These are phyloP conservation scores for Aquilaria malaccensis DNA, from an alignment of 345 rosid species.

Conservation along the genomic window DNA sequence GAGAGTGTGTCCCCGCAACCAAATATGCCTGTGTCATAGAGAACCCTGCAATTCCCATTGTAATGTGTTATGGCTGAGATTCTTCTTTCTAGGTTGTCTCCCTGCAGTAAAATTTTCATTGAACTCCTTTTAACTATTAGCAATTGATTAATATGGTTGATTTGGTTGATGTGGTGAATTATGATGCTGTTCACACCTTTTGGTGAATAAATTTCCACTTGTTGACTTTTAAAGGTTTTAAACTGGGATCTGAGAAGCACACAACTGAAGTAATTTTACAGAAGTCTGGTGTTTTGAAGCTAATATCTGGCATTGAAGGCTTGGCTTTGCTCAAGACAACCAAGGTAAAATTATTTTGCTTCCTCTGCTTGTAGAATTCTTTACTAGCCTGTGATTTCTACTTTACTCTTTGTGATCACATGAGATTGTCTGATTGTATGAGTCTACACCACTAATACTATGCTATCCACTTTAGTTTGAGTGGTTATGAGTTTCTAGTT, in stretches of 20 bases:
- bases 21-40: no score
- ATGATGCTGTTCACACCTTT: not conserved
- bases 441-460: no score
- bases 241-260: conserved; percentile 95
- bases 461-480: no score
- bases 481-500: no score
- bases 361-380: not conserved
- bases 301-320: conserved; percentile 72
- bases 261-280: conserved; percentile 56
- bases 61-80: not conserved
- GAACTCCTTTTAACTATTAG: not conserved
- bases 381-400: not conserved
- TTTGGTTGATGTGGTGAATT: not conserved
- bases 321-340: conserved; percentile 85
- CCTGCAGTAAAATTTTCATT: not conserved
- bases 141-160: not conserved
- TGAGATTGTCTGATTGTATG: not conserved
- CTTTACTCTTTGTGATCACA: not conserved
- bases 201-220: not conserved
- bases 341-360: conserved; percentile 37
- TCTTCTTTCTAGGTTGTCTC: not conserved
- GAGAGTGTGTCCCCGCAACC: no score
- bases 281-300: conserved; percentile 52
- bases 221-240: conserved; percentile 54
- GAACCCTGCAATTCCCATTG: no score